These are phyloP conservation scores for Penicillium concentricum DNA, from an alignment of 2,329 filamentous ascomycete genomes.

Conservation along the genomic window DNA sequence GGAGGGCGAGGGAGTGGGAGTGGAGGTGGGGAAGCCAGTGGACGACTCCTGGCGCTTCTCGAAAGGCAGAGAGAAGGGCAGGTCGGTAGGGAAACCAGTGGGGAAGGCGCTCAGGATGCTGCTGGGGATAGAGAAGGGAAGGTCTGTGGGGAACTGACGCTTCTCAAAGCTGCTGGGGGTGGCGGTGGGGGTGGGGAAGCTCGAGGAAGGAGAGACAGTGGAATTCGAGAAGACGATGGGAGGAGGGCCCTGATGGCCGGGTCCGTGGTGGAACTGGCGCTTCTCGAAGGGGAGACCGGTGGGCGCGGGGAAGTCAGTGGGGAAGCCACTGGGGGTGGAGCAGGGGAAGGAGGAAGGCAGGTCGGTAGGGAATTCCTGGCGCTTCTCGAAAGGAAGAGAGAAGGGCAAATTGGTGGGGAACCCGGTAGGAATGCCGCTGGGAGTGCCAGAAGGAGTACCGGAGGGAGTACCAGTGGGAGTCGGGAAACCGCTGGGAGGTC, in stretches of 20 bases:
- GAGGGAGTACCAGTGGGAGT: not conserved
- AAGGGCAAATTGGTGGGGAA: not conserved
- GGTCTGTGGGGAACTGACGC: conserved; percentile 6
- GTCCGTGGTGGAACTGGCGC: not conserved
- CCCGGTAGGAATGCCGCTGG: conserved; percentile 1
- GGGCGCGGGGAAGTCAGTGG: not conserved
- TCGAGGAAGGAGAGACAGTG: not conserved
- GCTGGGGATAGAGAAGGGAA: not conserved
- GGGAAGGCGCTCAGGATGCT: not conserved
- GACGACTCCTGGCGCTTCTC: not conserved
- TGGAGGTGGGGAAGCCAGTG: conserved; percentile 4
- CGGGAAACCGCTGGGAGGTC: conserved; percentile 3
- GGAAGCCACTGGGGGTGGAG: not conserved
- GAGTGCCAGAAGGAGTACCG: not conserved
- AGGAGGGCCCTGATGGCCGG: not conserved
- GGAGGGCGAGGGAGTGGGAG: not conserved
- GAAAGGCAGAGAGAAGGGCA: not conserved
- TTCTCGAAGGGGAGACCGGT: not conserved
- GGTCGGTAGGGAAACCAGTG: not conserved
- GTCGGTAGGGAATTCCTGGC: no score
- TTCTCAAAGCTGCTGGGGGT: not conserved
- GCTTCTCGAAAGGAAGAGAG: not conserved
- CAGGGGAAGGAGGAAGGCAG: not conserved
- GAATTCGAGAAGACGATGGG: not conserved
- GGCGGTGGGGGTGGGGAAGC: not conserved